Evolutionary conservation across 1,284 basidiomycete species (phyloP).

Genomic region (Marasmius tenuissimus): DNA sequence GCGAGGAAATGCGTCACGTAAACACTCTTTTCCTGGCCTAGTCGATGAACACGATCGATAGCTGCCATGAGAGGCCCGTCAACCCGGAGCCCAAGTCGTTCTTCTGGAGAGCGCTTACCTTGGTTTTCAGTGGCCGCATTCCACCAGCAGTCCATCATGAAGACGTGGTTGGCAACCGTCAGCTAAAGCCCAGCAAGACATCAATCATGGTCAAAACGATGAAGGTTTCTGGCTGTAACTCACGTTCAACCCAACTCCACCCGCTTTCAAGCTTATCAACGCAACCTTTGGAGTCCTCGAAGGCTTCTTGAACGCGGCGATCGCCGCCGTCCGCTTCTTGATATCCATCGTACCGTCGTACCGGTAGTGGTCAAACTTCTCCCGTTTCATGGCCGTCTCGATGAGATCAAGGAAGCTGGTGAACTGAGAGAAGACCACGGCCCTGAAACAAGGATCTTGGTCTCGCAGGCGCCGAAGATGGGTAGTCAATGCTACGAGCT

Average conservation of each 20-base stretch:
- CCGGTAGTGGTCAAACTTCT: conserved; percentile 75
- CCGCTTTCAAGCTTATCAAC: conserved; percentile 90
- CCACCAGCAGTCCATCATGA: conserved; percentile 98
- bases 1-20: conserved; percentile 92
- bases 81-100: conserved; percentile 16
- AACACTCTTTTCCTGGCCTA: conserved; percentile 84
- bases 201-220: background rate
- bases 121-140: conserved; percentile 90
- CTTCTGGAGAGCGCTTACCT: conserved; percentile 47
- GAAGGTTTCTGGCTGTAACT: conserved; percentile 19
- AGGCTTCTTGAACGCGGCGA: conserved; percentile 72
- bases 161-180: conserved; percentile 80
- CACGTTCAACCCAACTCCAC: conserved; percentile 90
- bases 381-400: conserved; percentile 73
- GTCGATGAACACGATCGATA: conserved; percentile 78
- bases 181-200: conserved; percentile 39
- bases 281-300: conserved; percentile 76
- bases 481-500: conserved; percentile 72
- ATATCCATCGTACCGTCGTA: conserved; percentile 95
- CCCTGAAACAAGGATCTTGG: conserved; percentile 79
- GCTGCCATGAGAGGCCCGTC: conserved; percentile 40
- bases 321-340: conserved; percentile 75
- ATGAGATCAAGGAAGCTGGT: conserved; percentile 85
- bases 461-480: conserved; percentile 66
- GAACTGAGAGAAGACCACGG: conserved; percentile 88